Percentiles rank a stretch among this genome's conserved stretches.
Conservation (phyloP, 2,329 filamentous ascomycete genomes). For the Nannizzia gypsea region DNA sequence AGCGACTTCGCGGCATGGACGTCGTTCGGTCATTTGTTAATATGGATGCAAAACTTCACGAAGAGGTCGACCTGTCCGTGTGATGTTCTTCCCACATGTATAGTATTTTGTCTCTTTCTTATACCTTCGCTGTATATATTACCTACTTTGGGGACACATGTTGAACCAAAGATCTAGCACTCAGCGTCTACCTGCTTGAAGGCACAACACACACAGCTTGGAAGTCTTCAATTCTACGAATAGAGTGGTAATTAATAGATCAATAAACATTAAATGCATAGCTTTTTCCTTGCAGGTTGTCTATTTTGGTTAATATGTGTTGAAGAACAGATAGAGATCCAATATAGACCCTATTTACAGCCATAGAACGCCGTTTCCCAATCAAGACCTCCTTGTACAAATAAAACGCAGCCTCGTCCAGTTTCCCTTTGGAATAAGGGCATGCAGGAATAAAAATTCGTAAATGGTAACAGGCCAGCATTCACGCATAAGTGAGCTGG, state of each 20-base stretch:
- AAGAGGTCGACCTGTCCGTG: conserved; percentile 23
- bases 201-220: not conserved
- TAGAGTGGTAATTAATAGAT: not conserved
- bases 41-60: conserved; percentile 41
- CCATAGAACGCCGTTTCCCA: not conserved
- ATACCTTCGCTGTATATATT: conserved; percentile 8
- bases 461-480: not conserved
- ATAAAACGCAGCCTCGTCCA: not conserved
- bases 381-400: not conserved
- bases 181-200: not conserved
- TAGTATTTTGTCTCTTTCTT: not conserved
- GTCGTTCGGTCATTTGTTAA: conserved; percentile 45
- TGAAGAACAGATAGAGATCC: not conserved
- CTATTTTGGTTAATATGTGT: not conserved
- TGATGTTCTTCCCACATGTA: conserved; percentile 13
- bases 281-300: not conserved
- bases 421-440: not conserved
- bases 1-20: conserved; percentile 43
- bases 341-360: not conserved
- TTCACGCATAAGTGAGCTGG: not conserved
- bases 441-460: not conserved
- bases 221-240: not conserved
- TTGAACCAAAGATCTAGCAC: not conserved
- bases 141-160: conserved; percentile 8
- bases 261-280: not conserved